Evolutionary conservation across 345 rosid genomes (phyloP), one percentile per base, ranked within the genome.

Genomic region (Turritis glabra): DNA sequence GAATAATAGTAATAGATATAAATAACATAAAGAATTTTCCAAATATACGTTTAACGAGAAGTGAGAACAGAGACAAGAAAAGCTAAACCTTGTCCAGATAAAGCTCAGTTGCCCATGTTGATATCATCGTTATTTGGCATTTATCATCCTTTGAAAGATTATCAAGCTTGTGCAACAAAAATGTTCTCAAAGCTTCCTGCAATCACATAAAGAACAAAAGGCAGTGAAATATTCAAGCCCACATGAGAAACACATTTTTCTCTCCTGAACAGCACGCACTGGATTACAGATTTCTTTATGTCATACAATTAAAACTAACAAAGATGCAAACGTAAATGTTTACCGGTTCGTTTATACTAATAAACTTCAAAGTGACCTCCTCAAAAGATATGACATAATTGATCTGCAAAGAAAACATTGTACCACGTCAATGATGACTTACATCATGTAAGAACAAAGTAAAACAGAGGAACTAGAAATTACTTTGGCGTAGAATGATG

Each of bases 181-280:
- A 92, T 35, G 99, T 95, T 82, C 94, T 90, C 82, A 95, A 82
- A 86, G 98, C 97, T 84, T 95, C 99, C 99, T 95, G 88, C 74
- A 78, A 82, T 79, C 50, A 64, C 69, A 70, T 18, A 44, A 78
- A 50, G 57, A 79, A 37, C 64, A 63, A 21, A 41, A 54, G 22
- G 64, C 59, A 40, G 64, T 40, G 48, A 38, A 38, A 69, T 57
- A 37, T 37, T 41, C 41, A 55, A 69, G 37, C 21, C 55, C 21
- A 55, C 26, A 69, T 43, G 35, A 27, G 52, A 70, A 44, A 43
- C 57, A 13, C 41, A 35, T 37, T 18, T 54, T 54, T 48, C 64
- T 69, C 58, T 64, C 43, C 53, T 25, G 25, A 40, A 44, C 23
- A 67, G 26, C 59, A 46, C 35, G 12, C 37, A 68, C 12, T 18